Evolutionary conservation across 805 yeast genomes (phyloP).

Genomic region (Yueomyces sinensis): DNA sequence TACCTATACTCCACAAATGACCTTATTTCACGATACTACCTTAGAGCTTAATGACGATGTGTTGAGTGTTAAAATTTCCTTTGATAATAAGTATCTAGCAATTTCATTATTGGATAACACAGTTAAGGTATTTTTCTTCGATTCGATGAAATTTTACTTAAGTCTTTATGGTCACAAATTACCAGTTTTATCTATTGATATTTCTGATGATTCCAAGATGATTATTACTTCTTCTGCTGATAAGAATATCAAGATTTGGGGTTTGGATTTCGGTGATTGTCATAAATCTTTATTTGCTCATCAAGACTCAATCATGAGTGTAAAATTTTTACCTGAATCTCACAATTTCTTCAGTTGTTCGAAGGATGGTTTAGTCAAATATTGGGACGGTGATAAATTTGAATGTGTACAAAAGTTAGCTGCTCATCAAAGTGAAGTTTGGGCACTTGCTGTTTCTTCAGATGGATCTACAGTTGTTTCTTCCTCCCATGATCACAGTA

Average conservation of each 20-base stretch:
- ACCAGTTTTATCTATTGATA: conserved; percentile 88
- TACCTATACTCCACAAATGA: conserved; percentile 37
- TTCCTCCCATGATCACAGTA: conserved; percentile 86
- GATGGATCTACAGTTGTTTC: conserved; percentile 64
- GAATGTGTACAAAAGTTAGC: conserved; percentile 80
- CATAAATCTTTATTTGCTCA: conserved; percentile 95
- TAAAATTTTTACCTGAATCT: conserved; percentile 68
- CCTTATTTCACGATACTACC: conserved; percentile 61
- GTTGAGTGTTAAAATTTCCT: conserved; percentile 63
- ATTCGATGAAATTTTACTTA: conserved; percentile 73
- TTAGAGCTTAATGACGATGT: conserved; percentile 82
- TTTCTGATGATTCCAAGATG: conserved; percentile 76
- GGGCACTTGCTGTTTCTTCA: conserved; percentile 73
- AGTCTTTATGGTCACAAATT: conserved; percentile 92
- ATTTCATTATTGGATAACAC: conserved; percentile 83
- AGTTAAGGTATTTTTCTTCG: conserved; percentile 86
- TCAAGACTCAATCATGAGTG: conserved; percentile 88
- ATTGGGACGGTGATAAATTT: conserved; percentile 98
- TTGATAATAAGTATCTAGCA: conserved; percentile 66
- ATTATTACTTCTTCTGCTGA: conserved; percentile 92
- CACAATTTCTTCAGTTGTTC: conserved; percentile 85
- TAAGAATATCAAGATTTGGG: conserved; percentile 96
- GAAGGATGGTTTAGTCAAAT: conserved; percentile 80
- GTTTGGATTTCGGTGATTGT: conserved; percentile 97
- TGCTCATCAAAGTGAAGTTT: conserved; percentile 86